These are phyloP conservation scores for Hypoxylon rickii DNA, from an alignment of 495 filamentous ascomycete genomes.

Conservation along the genomic window DNA sequence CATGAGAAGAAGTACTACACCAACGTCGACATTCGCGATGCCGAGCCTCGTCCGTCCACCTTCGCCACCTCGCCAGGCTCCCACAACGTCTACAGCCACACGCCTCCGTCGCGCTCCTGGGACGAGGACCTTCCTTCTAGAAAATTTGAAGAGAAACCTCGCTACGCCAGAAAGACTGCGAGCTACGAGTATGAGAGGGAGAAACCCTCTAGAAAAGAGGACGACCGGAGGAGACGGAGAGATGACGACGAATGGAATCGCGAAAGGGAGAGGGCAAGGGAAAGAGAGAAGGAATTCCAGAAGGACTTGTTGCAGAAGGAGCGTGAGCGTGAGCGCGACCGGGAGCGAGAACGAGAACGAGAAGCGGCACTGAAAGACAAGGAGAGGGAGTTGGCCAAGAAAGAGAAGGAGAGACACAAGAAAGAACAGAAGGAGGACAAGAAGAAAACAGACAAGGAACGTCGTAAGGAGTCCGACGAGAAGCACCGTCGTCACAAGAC, in stretches of 20 bases:
- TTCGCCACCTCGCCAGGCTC: conserved; percentile 21
- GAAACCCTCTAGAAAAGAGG: conserved; percentile 45
- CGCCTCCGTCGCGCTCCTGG: conserved; percentile 45
- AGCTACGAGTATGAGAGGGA: conserved; percentile 48
- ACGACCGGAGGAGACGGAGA: conserved; percentile 43
- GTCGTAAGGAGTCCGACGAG: conserved; percentile 43
- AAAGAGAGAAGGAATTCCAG: conserved; percentile 24
- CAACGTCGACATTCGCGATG: conserved; percentile 27
- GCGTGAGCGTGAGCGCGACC: conserved; percentile 28
- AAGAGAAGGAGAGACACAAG: conserved; percentile 33
- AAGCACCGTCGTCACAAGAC: conserved; percentile 42
- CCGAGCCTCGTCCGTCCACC: conserved; percentile 33
- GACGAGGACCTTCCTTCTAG: conserved; percentile 43
- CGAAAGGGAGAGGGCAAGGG: conserved; percentile 31
- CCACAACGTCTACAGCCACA: conserved; percentile 42
- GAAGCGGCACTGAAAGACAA: conserved; percentile 35
- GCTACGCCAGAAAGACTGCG: conserved; percentile 44
- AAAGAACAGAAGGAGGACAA: conserved; percentile 38
- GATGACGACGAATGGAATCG: conserved; percentile 43
- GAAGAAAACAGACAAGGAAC: conserved; percentile 41
- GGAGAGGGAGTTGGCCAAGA: conserved; percentile 26
- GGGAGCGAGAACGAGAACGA: conserved; percentile 37
- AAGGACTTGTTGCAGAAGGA: conserved; percentile 31
- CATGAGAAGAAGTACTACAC: conserved; percentile 40
- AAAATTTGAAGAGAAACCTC: conserved; percentile 41